Evolutionary conservation across 495 filamentous ascomycete genomes (phyloP).

Genomic region (Tuber melanosporum): DNA sequence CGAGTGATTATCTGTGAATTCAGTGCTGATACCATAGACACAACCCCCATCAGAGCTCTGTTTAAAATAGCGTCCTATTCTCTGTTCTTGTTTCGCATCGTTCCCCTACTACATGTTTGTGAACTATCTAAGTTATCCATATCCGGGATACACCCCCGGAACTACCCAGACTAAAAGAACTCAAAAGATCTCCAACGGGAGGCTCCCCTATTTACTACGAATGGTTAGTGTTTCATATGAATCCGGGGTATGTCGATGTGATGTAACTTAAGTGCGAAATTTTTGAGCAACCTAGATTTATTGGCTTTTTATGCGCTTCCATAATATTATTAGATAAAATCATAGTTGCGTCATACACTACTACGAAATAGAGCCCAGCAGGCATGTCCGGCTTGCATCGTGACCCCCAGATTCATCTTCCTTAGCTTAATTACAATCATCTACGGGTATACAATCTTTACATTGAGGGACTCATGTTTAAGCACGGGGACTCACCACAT

Average conservation of each 20-base stretch:
- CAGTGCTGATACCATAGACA: not conserved
- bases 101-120: not conserved
- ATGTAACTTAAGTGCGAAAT: not conserved
- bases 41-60: not conserved
- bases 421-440: not conserved
- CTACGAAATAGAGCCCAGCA: not conserved
- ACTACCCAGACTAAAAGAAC: not conserved
- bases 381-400: not conserved
- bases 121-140: not conserved
- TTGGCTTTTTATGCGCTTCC: not conserved
- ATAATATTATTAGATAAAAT: not conserved
- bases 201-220: not conserved
- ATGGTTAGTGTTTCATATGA: not conserved
- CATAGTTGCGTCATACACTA: not conserved
- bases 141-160: not conserved
- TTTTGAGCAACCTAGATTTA: not conserved
- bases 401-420: not conserved
- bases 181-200: not conserved
- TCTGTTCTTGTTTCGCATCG: not conserved
- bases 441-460: not conserved
- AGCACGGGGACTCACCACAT: not conserved
- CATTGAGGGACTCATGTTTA: not conserved
- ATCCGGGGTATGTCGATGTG: not conserved
- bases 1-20: conserved; percentile 23
- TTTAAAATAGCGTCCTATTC: not conserved